Evolutionary conservation across 2,329 filamentous ascomycete genomes (phyloP).

Genomic region (Fusarium drepaniforme): DNA sequence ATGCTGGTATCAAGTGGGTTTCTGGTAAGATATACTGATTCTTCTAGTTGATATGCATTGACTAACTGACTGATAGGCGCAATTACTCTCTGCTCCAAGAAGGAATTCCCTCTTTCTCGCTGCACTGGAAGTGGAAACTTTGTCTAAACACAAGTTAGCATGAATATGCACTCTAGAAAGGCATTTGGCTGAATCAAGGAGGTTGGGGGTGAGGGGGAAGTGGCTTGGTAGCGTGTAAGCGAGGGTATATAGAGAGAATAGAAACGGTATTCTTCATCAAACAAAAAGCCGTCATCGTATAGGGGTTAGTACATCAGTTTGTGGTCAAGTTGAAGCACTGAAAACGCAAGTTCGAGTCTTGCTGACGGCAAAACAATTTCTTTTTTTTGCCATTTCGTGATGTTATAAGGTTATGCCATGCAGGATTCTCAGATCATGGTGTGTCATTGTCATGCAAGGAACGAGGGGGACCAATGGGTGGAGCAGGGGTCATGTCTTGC

Average conservation of each 20-base stretch:
- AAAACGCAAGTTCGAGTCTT: slow-evolving; percentile 43
- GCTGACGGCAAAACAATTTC: slow-evolving; percentile 31
- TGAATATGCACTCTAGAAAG: background rate
- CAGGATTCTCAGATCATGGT: slow-evolving; percentile 9
- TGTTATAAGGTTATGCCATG: background rate
- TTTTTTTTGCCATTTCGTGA: slow-evolving; percentile 16
- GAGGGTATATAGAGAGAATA: background rate
- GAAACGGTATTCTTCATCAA: background rate
- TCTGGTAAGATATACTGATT: background rate
- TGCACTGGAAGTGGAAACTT: slow-evolving; percentile 24
- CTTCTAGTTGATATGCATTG: background rate
- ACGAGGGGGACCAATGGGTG: background rate
- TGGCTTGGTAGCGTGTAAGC: background rate
- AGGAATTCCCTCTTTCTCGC: slow-evolving; percentile 17
- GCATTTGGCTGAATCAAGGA: too few relatives aligned
- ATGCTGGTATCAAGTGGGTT: slow-evolving; percentile 25
- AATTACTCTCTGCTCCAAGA: slow-evolving; percentile 24
- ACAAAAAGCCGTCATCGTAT: slow-evolving; percentile 37
- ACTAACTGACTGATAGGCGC: background rate
- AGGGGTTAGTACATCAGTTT: slow-evolving; percentile 42
- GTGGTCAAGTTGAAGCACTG: slow-evolving; percentile 37
- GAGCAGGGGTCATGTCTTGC: background rate
- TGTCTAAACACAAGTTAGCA: background rate
- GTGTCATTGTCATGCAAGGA: background rate
- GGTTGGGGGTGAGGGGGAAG: background rate